phyloP scores from a whole-genome alignment of 2,329 filamentous ascomycete genomes.

The Westerdykella ornata region DNA sequence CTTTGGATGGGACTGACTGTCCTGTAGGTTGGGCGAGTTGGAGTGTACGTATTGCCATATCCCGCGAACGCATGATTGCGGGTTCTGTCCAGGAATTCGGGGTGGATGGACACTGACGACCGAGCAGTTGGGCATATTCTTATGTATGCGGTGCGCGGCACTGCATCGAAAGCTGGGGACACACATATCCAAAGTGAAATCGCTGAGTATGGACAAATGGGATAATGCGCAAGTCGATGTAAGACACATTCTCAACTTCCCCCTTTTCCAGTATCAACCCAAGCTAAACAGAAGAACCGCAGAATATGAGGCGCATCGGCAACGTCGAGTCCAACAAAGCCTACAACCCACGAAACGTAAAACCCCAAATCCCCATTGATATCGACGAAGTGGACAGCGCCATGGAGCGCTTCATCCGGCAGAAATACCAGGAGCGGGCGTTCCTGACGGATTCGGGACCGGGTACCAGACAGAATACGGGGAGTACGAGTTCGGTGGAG shows the following conservation, averaged over 20 bases:
- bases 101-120: slow-evolving; percentile 11
- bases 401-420: slow-evolving; percentile 90
- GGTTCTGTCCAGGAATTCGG: slow-evolving; percentile 2
- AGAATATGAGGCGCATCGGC: slow-evolving; percentile 93
- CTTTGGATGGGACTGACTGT: slow-evolving; percentile 23
- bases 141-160: slow-evolving; percentile 95
- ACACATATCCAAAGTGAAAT: slow-evolving; percentile 98
- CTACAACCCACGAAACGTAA: slow-evolving; percentile 80
- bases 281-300: slow-evolving; percentile 12
- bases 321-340: slow-evolving; percentile 79
- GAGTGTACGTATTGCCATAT: slow-evolving; percentile 61
- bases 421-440: slow-evolving; percentile 75
- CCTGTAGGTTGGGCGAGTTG: slow-evolving; percentile 83
- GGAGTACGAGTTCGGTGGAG: slow-evolving; percentile 49
- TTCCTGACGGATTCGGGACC: slow-evolving; percentile 39
- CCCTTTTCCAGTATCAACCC: not conserved
- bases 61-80: slow-evolving; percentile 9
- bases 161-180: slow-evolving; percentile 95
- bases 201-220: slow-evolving; percentile 97
- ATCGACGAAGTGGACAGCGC: slow-evolving; percentile 86
- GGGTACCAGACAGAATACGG: slow-evolving; percentile 49
- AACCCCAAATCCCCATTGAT: slow-evolving; percentile 79
- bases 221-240: slow-evolving; percentile 93
- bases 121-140: slow-evolving; percentile 77
- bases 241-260: slow-evolving; percentile 28